Conservation (phyloP, 257 asterid species). For the Scutellaria galericulata region DNA sequence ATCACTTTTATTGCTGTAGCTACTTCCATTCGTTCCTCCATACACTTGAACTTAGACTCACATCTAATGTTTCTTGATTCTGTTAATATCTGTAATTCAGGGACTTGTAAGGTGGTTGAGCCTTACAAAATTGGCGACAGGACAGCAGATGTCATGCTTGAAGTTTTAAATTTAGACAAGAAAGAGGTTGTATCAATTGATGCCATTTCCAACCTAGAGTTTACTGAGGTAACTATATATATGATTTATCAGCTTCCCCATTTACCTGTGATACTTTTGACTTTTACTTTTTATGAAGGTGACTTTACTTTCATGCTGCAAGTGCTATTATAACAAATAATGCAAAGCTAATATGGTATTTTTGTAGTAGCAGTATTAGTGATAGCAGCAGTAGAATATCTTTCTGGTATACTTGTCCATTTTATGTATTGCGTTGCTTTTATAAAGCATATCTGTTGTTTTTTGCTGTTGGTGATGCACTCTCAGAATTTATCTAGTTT, state of each 20-base stretch:
- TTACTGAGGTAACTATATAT: slow-evolving; percentile 61
- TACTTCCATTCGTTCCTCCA: background rate
- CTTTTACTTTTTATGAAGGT: too few relatives aligned
- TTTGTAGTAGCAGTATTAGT: too few relatives aligned
- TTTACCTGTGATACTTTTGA: slow-evolving; percentile 6
- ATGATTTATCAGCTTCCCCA: background rate
- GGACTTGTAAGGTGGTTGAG: slow-evolving; percentile 59
- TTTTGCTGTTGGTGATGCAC: background rate
- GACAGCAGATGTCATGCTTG: slow-evolving; percentile 62
- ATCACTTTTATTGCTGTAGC: background rate
- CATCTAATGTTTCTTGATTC: slow-evolving; percentile 6
- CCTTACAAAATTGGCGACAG: slow-evolving; percentile 70
- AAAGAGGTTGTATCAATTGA: slow-evolving; percentile 63
- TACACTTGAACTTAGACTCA: background rate
- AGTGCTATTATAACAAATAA: too few relatives aligned
- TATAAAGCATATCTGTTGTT: too few relatives aligned
- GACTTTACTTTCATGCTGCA: too few relatives aligned
- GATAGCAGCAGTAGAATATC: too few relatives aligned
- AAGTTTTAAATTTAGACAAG: slow-evolving; percentile 68
- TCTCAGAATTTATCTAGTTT: background rate
- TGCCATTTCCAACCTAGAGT: slow-evolving; percentile 69
- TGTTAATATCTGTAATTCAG: slow-evolving; percentile 43
- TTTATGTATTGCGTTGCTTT: too few relatives aligned
- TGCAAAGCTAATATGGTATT: too few relatives aligned
- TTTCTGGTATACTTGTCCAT: too few relatives aligned